Base-by-base conservation (phyloP, 2,329 filamentous ascomycete genomes). In the Thielaviopsis ethacetica region DNA sequence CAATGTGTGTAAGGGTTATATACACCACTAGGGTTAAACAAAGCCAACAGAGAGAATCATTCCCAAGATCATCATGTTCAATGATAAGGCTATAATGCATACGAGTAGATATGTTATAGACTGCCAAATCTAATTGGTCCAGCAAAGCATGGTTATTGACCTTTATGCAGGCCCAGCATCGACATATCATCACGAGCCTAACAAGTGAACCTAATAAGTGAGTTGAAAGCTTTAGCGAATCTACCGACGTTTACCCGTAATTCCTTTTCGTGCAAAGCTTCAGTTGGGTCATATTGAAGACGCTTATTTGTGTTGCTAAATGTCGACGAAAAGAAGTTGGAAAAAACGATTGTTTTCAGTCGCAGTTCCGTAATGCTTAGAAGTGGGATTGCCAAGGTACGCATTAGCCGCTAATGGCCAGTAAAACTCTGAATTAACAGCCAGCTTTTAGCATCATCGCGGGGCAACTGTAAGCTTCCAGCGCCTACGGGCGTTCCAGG, bases 401-500 rank as follows among this genome's bases (percentile, higher is more conserved):
- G 56, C 53, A 22, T 27, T 3, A 57, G n/a, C 9, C 5, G 44
- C 44, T n/a, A 49, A 19, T 49, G n/a, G 7, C n/a, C 9, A 9
- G 6, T 49, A 10, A 21, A 49, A 12, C n/a, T 21, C n/a, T 49
- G 21, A 3, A 12, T 47, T 54, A 26, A 47, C 47, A 57, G 55
- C 26, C 3, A n/a, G n/a, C n/a, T 44, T 59, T 44, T 30, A 61
- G 60, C 56, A 58, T 54, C 60, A 61, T 51, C 60, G 51, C 50
- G 60, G 60, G 50, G 60, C 54, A 56, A 52, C 57, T 56, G 49
- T 57, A 21, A 54, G 56, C 49, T 54, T 61, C 13, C 60, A 59
- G 49, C 57, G 41, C 41, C 27, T 59, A 15, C 57, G 60, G 19
- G 53, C 54, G 41, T 30, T 30, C 50, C 60, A 61, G 51, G 52